Conservation (phyloP, 345 rosid genomes). For the Hypericum perforatum region DNA sequence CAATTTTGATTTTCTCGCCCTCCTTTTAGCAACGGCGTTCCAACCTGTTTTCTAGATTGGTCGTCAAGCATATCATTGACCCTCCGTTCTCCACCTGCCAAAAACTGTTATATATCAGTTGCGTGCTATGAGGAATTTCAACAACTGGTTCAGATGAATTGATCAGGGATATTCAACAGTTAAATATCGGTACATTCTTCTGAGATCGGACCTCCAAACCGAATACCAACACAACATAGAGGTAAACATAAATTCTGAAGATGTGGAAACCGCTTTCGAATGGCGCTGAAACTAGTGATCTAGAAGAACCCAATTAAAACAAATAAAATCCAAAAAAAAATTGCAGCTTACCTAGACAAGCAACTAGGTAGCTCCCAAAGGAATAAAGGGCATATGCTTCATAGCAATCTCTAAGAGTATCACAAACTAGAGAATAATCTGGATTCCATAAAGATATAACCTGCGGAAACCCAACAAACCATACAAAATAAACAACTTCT, state of each 20-base stretch:
- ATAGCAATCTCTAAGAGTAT: constrained; percentile 72
- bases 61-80: constrained; percentile 53
- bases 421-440: constrained; percentile 55
- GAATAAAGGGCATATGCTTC: constrained; percentile 89
- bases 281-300: background rate
- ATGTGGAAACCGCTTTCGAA: too few relatives aligned
- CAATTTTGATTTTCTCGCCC: constrained; percentile 15
- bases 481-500: background rate
- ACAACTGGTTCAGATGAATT: too few relatives aligned
- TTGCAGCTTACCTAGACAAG: constrained; percentile 62
- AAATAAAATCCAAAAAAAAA: background rate
- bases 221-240: too few relatives aligned
- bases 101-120: background rate
- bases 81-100: constrained; percentile 61
- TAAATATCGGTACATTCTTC: too few relatives aligned
- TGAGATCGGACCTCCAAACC: too few relatives aligned
- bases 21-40: constrained; percentile 37
- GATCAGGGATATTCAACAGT: too few relatives aligned
- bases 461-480: constrained; percentile 22
- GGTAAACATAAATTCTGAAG: too few relatives aligned
- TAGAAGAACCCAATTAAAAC: background rate
- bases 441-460: constrained; percentile 55
- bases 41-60: constrained; percentile 31
- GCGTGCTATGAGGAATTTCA: too few relatives aligned
- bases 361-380: constrained; percentile 80